Evolutionary conservation across 1,284 basidiomycete genomes (phyloP).

Genomic region (Ganoderma sp.): DNA sequence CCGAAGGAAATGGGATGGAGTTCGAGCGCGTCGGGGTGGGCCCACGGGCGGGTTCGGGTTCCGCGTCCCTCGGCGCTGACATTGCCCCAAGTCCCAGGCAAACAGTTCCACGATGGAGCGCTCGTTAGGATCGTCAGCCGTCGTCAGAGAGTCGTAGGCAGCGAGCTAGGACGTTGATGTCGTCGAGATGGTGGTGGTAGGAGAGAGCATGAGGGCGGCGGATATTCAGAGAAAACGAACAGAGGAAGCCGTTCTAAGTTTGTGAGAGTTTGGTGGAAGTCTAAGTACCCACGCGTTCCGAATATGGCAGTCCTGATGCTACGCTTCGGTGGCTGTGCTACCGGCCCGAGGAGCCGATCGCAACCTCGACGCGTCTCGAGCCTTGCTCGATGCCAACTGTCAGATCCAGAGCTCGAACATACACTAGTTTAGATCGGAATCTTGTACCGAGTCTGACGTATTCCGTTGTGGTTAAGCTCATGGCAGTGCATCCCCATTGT

Average conservation of each 20-base stretch:
- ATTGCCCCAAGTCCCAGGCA: neutral
- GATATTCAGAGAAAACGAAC: neutral
- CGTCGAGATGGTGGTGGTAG: conserved; percentile 10
- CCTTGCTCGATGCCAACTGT: no score
- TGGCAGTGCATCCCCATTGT: no score
- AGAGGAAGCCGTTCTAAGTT: conserved; percentile 11
- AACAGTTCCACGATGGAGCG: no score
- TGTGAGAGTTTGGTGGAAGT: neutral
- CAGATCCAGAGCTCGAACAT: no score
- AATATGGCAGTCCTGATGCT: conserved; percentile 16
- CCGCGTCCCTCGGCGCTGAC: conserved; percentile 13
- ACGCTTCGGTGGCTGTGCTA: conserved; percentile 23
- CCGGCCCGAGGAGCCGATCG: neutral
- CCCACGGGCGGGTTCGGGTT: conserved; percentile 1
- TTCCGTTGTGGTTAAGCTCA: no score
- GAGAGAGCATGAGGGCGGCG: neutral
- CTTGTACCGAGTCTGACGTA: no score
- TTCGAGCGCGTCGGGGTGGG: conserved; percentile 21
- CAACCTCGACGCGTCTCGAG: no score
- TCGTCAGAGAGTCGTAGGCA: neutral
- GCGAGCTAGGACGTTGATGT: neutral
- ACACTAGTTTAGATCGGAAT: no score
- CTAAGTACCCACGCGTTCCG: conserved; percentile 24
- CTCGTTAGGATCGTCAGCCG: neutral
- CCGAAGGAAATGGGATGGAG: conserved; percentile 29